A percentile compares a stretch with the other conserved stretches of the same genome.
phyloP scores from a whole-genome alignment of 176 grass and related monocot genomes.

The Rhynchospora pubera region DNA sequence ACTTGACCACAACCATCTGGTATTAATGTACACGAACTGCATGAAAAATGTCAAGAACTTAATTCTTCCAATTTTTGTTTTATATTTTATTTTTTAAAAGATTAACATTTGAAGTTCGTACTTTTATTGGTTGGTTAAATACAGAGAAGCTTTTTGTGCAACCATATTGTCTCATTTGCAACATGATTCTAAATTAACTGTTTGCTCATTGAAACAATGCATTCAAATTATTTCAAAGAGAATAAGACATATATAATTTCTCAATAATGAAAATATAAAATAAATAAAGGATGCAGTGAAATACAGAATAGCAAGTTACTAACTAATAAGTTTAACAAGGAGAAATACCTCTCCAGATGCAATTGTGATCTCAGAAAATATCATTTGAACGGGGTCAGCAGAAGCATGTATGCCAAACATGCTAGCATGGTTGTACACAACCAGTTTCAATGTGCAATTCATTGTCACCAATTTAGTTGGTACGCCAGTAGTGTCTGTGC shows the following conservation, averaged over 20 bases:
- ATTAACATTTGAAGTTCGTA: not conserved
- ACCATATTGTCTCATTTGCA: not conserved
- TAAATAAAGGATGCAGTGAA: not conserved
- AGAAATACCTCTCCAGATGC: conserved; percentile 59
- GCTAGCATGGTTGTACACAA: conserved; percentile 59
- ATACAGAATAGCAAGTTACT: not conserved
- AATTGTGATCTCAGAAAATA: conserved; percentile 56
- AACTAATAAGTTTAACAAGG: not conserved
- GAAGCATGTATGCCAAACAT: conserved; percentile 86
- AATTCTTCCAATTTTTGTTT: not conserved
- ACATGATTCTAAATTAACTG: not conserved
- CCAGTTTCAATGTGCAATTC: conserved; percentile 59
- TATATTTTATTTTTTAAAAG: not conserved
- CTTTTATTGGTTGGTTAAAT: not conserved
- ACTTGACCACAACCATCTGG: not conserved
- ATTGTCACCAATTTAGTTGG: conserved; percentile 68
- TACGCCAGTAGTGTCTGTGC: conserved; percentile 66
- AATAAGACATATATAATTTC: not conserved
- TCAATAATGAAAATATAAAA: not conserved
- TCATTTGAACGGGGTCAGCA: conserved; percentile 41
- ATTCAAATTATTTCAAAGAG: not conserved
- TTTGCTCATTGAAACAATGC: not conserved
- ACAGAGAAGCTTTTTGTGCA: not conserved
- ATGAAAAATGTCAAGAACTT: not conserved
- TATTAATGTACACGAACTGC: not conserved